Evolutionary conservation across 805 yeast genomes (phyloP), one percentile per base, ranked within the genome.

Genomic region (Phaffomyces antillensis): DNA sequence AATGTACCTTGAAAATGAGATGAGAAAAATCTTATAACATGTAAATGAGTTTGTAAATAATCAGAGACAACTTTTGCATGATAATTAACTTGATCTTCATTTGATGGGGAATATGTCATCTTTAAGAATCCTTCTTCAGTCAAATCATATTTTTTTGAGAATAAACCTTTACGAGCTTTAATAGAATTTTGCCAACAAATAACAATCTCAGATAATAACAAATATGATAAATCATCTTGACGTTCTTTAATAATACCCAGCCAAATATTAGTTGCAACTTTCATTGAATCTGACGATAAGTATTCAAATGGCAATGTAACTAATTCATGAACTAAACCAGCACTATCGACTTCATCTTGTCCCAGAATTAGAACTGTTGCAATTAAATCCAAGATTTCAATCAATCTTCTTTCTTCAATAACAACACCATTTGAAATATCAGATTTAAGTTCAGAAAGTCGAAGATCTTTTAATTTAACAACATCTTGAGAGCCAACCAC

Each of bases 81-180:
- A 48, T 74, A 77, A 43, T 76, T 75, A 8, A 82, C 72, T 7
- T 69, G 71, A 38, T 70, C 68, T 52, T 79, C 81, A 63, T 84
- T 81, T 39, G 95, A 81, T 11, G 99, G 97, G 1, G 89, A 67
- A 55, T 93, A 93, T 51, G 86, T 93, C 99, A 93, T 93, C 42
- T 71, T 73, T 51, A 76, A 66, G 61, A 71, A 82, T 44, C 82
- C 86, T 23, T 91, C 82, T 44, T 72, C 67, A 1, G 54, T 56
- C 7, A 77, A 60, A 60, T 89, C 95, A 51, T 66, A 65, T 7
- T 63, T 54, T 5, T 67, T 70, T 7, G 82, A 75, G 61, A 76
- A 90, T 11, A 91, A 61, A 4, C 98, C 97, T 36, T 66, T 66
- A 25, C 67, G 66, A 28, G 71, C 65, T 32, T 75, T 71, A 37